Evolutionary conservation across 306 rosid genomes (phyloP).

Genomic region (Pterocarpus macrocarpus): DNA sequence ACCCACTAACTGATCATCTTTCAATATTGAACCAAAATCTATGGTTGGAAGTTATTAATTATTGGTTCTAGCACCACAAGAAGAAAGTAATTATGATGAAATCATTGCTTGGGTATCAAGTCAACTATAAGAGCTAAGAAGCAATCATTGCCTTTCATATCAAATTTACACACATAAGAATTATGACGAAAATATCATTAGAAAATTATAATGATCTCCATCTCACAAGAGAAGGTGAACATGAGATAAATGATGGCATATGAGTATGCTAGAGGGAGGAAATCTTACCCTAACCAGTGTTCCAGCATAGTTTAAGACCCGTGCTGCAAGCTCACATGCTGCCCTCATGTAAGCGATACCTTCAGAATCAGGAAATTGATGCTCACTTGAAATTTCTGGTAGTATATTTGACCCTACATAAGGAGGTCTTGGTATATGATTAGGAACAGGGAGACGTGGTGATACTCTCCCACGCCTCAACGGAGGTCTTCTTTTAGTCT

Average conservation of each 20-base stretch:
- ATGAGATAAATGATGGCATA: slow-evolving; percentile 8
- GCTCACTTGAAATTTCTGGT: slow-evolving; percentile 81
- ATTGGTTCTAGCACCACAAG: too few relatives aligned
- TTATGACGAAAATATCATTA: neutral
- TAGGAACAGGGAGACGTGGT: slow-evolving; percentile 82
- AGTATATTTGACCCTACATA: slow-evolving; percentile 72
- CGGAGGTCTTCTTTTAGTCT: slow-evolving; percentile 63
- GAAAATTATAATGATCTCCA: neutral
- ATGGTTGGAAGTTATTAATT: too few relatives aligned
- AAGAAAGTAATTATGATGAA: neutral
- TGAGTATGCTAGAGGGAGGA: slow-evolving; percentile 29
- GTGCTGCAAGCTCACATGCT: slow-evolving; percentile 93
- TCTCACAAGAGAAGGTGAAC: slow-evolving; percentile 22
- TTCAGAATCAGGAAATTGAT: slow-evolving; percentile 82
- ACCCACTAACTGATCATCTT: too few relatives aligned
- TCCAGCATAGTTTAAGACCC: slow-evolving; percentile 86
- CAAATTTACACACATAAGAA: neutral
- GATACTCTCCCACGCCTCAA: slow-evolving; percentile 87
- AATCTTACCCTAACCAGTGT: slow-evolving; percentile 85
- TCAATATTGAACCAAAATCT: too few relatives aligned
- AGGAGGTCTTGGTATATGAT: slow-evolving; percentile 85
- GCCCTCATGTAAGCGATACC: slow-evolving; percentile 84
- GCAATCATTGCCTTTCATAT: slow-evolving; percentile 5
- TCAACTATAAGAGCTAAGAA: neutral
- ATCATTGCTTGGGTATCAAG: neutral